Evolutionary conservation across 2,329 filamentous ascomycete species (phyloP).

Genomic region (Xylariaceae sp.): DNA sequence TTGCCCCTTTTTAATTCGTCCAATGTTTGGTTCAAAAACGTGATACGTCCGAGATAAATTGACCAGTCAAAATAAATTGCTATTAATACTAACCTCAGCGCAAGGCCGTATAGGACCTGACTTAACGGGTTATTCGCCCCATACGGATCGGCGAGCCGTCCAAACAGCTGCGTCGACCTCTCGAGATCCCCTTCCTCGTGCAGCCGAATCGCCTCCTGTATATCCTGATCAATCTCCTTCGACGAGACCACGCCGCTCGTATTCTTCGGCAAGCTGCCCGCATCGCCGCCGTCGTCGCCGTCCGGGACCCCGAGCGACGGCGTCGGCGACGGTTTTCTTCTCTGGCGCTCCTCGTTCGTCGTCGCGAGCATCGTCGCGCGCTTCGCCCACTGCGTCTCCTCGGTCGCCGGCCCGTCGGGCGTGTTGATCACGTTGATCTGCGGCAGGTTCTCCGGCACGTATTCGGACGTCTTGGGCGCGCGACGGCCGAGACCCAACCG

Average conservation of each 20-base stretch:
- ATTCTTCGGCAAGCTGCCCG: slow-evolving; percentile 9
- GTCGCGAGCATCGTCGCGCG: slow-evolving; percentile 82
- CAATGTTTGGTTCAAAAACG: not conserved
- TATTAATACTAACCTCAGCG: slow-evolving; percentile 60
- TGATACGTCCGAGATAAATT: not conserved
- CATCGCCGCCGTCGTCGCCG: slow-evolving; percentile 20
- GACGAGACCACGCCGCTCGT: slow-evolving; percentile 39
- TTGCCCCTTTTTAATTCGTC: not conserved
- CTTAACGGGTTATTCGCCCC: slow-evolving; percentile 89
- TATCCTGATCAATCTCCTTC: slow-evolving; percentile 60
- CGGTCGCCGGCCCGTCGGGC: slow-evolving; percentile 3
- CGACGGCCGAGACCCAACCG: slow-evolving; percentile 60
- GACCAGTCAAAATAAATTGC: not conserved
- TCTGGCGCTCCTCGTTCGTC: slow-evolving; percentile 48
- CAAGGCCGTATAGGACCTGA: slow-evolving; percentile 92
- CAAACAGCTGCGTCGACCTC: slow-evolving; percentile 80
- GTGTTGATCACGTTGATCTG: slow-evolving; percentile 51
- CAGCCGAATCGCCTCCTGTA: slow-evolving; percentile 91
- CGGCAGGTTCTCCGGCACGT: slow-evolving; percentile 75
- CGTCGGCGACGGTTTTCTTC: slow-evolving; percentile 29
- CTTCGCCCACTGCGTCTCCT: slow-evolving; percentile 69
- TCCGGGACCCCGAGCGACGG: slow-evolving; percentile 23
- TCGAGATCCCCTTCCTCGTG: slow-evolving; percentile 81
- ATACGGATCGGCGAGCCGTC: slow-evolving; percentile 71
- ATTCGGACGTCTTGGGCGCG: slow-evolving; percentile 56